Evolutionary conservation across 2,329 filamentous ascomycete species (phyloP), one percentile per base, ranked within the genome.

Genomic region (Didymella segeticola): DNA sequence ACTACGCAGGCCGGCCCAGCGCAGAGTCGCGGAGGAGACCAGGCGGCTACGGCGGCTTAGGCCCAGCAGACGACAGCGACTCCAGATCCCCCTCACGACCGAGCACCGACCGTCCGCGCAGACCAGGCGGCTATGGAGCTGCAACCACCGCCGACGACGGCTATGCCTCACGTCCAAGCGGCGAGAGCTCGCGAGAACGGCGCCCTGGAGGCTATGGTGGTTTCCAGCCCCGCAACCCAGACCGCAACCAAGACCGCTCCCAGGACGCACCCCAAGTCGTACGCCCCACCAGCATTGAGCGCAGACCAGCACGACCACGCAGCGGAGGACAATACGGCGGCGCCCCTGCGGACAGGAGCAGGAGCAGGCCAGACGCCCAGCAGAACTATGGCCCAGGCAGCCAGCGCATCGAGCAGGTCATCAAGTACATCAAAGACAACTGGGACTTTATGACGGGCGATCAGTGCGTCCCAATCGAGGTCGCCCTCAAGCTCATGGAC

Each of bases 401-500:
- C 37, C 72, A 74, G 51, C 75, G 77, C 54, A 77, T 79, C 37
- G 77, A 80, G 64, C 83, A 84, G 57, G 80, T 96, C 2, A 81
- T 98, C 42, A 87, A 91, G 62, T 87, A 90, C 63, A 96, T 99
- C 68, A 88, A 93, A 71, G 79, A 84, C 52, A 91, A 96, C 70
- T 99, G 95, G 93, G 89, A 90, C 36, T 89, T 92, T 63, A 95
- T 99, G 89, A 91, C 90, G 60, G 84, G 89, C 65, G 88, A 89
- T 58, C 89, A 95, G 69, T 97, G 93, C 71, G 86, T 97, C 26
- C 95, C 95, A 2, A 91, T 98, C 29, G 93, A 98, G 75, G 85
- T 97, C 46, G 91, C 93, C n/a, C 82, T 99, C 39, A 93, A 97
- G 76, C 82, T 99, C 60, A 90, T 98, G 78, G 95, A 99, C 76